phyloP scores from a whole-genome alignment of 768 basidiomycete genomes.

The Naematelia aurantialba region DNA sequence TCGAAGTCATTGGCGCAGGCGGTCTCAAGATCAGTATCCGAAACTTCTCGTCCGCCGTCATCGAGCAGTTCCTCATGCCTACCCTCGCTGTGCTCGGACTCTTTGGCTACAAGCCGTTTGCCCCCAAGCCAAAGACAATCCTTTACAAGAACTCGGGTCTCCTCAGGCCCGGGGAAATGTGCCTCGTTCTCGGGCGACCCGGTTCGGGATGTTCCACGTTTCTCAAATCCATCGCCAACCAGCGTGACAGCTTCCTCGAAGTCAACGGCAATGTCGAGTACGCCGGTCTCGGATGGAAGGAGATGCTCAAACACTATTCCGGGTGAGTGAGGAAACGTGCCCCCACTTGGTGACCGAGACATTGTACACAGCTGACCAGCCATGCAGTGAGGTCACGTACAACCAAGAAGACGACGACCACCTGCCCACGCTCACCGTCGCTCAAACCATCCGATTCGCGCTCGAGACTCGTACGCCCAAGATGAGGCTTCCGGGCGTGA shows the following conservation, averaged over 20 bases:
- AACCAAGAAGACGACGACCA: slow-evolving; percentile 78
- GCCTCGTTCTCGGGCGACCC: slow-evolving; percentile 74
- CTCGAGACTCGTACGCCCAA: slow-evolving; percentile 62
- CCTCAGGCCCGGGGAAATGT: slow-evolving; percentile 64
- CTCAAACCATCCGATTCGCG: slow-evolving; percentile 58
- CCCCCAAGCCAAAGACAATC: slow-evolving; percentile 57
- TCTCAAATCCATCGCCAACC: slow-evolving; percentile 75
- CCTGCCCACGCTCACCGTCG: slow-evolving; percentile 66
- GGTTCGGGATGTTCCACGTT: slow-evolving; percentile 81
- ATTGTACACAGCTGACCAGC: slow-evolving; percentile 37
- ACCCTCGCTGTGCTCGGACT: slow-evolving; percentile 59
- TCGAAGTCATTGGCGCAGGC: slow-evolving; percentile 51
- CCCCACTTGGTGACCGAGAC: too few species aligned
- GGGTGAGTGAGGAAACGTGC: slow-evolving; percentile 80
- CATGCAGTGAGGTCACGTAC: slow-evolving; percentile 47
- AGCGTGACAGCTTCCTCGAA: slow-evolving; percentile 63
- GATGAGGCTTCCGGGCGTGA: slow-evolving; percentile 56
- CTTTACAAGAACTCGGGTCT: slow-evolving; percentile 59
- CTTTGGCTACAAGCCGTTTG: slow-evolving; percentile 57
- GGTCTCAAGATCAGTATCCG: slow-evolving; percentile 53
- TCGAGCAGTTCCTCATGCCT: slow-evolving; percentile 57
- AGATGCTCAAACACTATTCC: slow-evolving; percentile 62
- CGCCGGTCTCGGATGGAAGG: slow-evolving; percentile 65
- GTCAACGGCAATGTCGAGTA: slow-evolving; percentile 71
- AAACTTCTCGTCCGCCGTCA: slow-evolving; percentile 52